These are phyloP conservation scores for Pseudohalonectria lignicola DNA, from an alignment of 2,329 filamentous ascomycete species.

Conservation along the genomic window DNA sequence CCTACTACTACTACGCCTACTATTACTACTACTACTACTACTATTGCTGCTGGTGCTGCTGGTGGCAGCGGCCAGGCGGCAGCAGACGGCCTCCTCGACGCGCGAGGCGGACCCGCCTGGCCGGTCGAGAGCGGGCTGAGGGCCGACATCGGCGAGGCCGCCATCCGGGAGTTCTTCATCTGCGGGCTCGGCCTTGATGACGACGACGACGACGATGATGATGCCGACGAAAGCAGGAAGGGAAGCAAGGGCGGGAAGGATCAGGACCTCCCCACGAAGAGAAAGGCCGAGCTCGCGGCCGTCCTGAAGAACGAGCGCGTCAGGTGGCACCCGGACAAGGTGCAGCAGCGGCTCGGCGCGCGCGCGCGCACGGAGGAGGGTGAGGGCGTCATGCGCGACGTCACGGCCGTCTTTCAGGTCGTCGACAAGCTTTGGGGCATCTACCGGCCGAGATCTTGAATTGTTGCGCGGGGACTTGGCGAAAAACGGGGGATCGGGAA, in stretches of 20 bases:
- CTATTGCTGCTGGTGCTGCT: no score
- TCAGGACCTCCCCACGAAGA: background rate
- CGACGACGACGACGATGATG: background rate
- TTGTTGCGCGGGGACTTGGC: no score
- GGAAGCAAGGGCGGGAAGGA: background rate
- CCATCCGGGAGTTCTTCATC: slow-evolving; percentile 60
- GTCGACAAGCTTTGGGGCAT: slow-evolving; percentile 79
- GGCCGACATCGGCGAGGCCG: slow-evolving; percentile 38
- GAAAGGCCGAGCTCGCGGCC: slow-evolving; percentile 28
- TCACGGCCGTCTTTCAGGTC: slow-evolving; percentile 87
- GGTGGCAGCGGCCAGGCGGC: background rate
- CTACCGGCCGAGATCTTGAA: no score
- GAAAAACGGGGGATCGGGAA: no score
- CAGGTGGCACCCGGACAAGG: slow-evolving; percentile 95
- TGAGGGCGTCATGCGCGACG: slow-evolving; percentile 60
- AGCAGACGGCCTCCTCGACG: background rate
- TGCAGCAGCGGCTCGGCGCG: slow-evolving; percentile 77
- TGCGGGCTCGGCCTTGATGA: slow-evolving; percentile 26
- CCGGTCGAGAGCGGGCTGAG: slow-evolving; percentile 54
- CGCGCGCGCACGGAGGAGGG: no score
- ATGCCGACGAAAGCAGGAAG: background rate
- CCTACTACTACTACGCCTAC: no score
- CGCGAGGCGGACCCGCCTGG: slow-evolving; percentile 45
- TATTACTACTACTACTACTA: no score
- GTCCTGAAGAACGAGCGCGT: slow-evolving; percentile 75